phyloP scores from a whole-genome alignment of 768 basidiomycete genomes.

The Boletellus sp. region DNA sequence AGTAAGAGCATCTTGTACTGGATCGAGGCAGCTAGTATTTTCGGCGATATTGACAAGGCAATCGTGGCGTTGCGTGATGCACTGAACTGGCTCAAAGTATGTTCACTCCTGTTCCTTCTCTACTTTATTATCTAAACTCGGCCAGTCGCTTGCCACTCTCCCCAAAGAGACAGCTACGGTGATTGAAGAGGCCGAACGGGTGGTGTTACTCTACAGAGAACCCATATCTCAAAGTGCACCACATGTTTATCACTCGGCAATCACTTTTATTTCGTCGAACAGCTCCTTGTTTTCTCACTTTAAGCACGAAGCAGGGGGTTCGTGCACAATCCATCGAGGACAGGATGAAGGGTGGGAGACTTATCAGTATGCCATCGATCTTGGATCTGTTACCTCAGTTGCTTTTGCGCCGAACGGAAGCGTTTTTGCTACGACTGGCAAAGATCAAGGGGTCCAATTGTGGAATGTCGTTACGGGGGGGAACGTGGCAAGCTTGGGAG shows the following conservation, averaged over 20 bases:
- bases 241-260: slow-evolving; percentile 14
- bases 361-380: not conserved
- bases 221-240: slow-evolving; percentile 20
- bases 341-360: not conserved
- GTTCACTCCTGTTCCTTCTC: not conserved
- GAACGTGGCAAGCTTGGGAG: slow-evolving; percentile 20
- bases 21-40: slow-evolving; percentile 18
- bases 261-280: not conserved
- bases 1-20: slow-evolving; percentile 4
- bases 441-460: slow-evolving; percentile 17
- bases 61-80: slow-evolving; percentile 13
- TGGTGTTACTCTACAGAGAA: slow-evolving; percentile 19
- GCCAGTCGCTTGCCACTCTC: slow-evolving; percentile 4
- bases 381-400: slow-evolving; percentile 12
- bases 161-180: slow-evolving; percentile 7
- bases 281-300: slow-evolving; percentile 8
- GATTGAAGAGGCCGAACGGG: slow-evolving; percentile 17
- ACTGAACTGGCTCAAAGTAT: slow-evolving; percentile 16
- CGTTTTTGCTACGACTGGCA: slow-evolving; percentile 15
- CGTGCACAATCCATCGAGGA: not conserved
- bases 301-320: slow-evolving; percentile 5
- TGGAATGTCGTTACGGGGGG: slow-evolving; percentile 20
- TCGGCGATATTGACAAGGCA: slow-evolving; percentile 15
- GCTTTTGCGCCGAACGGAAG: slow-evolving; percentile 11
- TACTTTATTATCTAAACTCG: not conserved